Base-by-base conservation (phyloP, 306 rosid species). In the Cucurbita ficifolia region DNA sequence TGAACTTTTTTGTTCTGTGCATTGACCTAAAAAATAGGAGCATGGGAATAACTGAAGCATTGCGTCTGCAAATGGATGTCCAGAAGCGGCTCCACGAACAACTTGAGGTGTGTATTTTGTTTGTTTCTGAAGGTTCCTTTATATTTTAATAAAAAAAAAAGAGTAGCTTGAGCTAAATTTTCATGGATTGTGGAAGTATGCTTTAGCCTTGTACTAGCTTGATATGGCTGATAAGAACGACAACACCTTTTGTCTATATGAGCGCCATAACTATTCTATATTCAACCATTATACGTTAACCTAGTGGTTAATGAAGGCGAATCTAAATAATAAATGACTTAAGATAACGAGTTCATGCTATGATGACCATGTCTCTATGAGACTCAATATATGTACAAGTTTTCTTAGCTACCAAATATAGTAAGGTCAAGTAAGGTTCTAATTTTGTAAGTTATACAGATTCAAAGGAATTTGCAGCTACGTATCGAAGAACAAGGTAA, bases 11-110 rank as follows among this genome's bases (percentile, higher is more conserved):
- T 29, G 49, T 35, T 39, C 52, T 56, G 8, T 39, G 29, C 39
- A 53, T 60, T 65, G 78, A 75, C 33, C 60, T 9, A 50, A 42
- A 45, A 49, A 39, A 42, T 87, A 89, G 99, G 90, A 84, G 88
- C 79, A 72, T 82, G 80, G 99, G 92, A 45, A 91, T 94, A 77
- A 89, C 96, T 10, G 99, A 91, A 79, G 91, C 99, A 45, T 82
- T 94, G 86, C 84, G 92, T 61, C 82, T 94, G 83, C 99, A 94
- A 80, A 89, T 94, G 86, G 99, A 94, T 75, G 95, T 94, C 83
- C 99, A 94, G 86, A 94, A 94, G 85, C 87, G 87, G 82, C 99
- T 94, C 70, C 99, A 94, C 55, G 99, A 94, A 73, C 99, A 91
- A 80, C 97, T 94, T 38, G 99, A 94, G 97, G 99, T 94, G 77